phyloP scores from a whole-genome alignment of 768 basidiomycete genomes.

The Russula compacta region DNA sequence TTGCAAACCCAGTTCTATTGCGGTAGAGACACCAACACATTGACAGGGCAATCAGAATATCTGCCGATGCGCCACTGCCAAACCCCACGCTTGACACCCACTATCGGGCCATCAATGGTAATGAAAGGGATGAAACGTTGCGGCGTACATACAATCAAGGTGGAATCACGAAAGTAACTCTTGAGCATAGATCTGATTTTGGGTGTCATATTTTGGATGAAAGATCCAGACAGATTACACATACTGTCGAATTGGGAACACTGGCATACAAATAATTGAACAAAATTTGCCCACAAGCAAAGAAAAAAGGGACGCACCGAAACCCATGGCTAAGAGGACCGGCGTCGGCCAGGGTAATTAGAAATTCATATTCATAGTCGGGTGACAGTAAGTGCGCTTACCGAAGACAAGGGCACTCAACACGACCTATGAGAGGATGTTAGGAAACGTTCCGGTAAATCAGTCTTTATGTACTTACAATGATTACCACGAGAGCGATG shows the following conservation, averaged over 20 bases:
- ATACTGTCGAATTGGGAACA: conserved; percentile 40
- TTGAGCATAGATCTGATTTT: conserved; percentile 24
- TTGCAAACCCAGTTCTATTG: conserved; percentile 36
- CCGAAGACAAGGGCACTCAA: conserved; percentile 36
- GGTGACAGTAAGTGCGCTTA: conserved; percentile 19
- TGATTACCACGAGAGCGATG: neutral
- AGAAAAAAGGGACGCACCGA: conserved; percentile 18
- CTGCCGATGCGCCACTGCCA: conserved; percentile 41
- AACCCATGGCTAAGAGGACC: conserved; percentile 14
- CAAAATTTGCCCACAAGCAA: neutral
- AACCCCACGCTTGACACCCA: conserved; percentile 42
- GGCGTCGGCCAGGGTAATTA: neutral
- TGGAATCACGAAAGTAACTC: conserved; percentile 26
- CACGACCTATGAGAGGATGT: conserved; percentile 18
- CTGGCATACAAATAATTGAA: conserved; percentile 23
- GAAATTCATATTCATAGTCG: neutral
- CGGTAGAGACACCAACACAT: conserved; percentile 42
- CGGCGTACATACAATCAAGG: conserved; percentile 28
- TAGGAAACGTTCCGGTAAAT: neutral
- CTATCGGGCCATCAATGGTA: conserved; percentile 19
- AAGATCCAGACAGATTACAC: conserved; percentile 7
- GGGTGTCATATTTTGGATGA: neutral
- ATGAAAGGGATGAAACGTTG: neutral
- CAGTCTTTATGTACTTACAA: neutral
- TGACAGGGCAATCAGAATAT: conserved; percentile 39